phyloP scores from a whole-genome alignment of 768 basidiomycete species.

The Phanerochaete carnosa region DNA sequence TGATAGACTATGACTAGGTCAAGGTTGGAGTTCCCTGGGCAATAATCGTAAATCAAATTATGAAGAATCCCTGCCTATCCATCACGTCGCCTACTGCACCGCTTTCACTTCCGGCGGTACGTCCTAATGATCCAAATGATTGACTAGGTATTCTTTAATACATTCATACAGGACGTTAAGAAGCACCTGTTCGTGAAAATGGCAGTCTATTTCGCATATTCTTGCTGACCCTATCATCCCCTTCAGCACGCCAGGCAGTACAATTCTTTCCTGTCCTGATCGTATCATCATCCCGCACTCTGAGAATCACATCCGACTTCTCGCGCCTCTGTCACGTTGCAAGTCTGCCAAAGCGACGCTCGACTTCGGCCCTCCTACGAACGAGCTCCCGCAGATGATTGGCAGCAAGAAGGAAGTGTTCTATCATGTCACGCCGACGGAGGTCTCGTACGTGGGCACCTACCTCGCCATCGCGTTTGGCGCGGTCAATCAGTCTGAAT shows the following conservation, averaged over 20 bases:
- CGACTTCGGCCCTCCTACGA: neutral
- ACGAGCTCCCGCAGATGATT: neutral
- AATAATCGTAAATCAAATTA: neutral
- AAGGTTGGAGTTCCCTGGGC: too few species aligned
- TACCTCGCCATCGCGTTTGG: neutral
- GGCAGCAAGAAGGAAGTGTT: neutral
- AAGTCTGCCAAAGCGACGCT: neutral
- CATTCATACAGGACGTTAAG: neutral
- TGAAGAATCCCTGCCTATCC: neutral
- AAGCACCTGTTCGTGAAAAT: neutral
- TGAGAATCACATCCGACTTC: neutral
- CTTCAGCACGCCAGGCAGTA: neutral
- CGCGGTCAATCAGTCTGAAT: neutral
- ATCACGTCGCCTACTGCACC: neutral
- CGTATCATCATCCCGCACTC: neutral
- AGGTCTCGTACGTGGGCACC: neutral
- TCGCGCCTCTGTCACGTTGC: neutral
- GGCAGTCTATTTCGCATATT: too few species aligned
- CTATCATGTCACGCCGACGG: neutral
- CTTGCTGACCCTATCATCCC: neutral
- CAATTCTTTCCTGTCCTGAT: neutral
- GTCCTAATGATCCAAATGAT: neutral
- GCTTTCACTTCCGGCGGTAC: neutral
- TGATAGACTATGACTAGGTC: too few species aligned
- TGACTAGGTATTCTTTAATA: neutral